phyloP scores from a whole-genome alignment of 306 rosid genomes.

The Lagenaria siceraria region DNA sequence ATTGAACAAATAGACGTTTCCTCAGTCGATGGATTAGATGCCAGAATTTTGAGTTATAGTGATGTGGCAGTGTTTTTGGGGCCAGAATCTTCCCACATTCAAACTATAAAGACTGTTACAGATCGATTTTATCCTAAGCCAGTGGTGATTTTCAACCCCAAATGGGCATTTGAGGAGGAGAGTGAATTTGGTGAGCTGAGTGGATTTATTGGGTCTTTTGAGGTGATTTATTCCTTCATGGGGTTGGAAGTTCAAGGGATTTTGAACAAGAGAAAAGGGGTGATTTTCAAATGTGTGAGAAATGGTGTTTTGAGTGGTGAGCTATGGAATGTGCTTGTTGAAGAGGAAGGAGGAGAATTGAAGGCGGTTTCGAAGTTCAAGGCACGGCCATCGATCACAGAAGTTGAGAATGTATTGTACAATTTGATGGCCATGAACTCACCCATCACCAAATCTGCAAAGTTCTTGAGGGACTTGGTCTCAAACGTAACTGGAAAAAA shows the following conservation, averaged over 20 bases:
- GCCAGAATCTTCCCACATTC: constrained; percentile 47
- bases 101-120: constrained; percentile 23
- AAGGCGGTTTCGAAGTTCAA: constrained; percentile 51
- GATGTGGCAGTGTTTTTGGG: constrained; percentile 56
- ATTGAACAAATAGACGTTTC: constrained; percentile 41
- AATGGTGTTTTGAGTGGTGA: constrained; percentile 83
- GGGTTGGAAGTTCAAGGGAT: constrained; percentile 81
- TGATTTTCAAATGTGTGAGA: constrained; percentile 61
- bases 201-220: constrained; percentile 65
- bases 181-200: constrained; percentile 38
- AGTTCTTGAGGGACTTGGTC: constrained; percentile 66
- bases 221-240: constrained; percentile 64
- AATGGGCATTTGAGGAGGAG: constrained; percentile 78
- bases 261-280: constrained; percentile 61
- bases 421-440: constrained; percentile 88
- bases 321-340: constrained; percentile 70
- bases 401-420: constrained; percentile 81
- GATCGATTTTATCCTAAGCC: constrained; percentile 61
- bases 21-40: constrained; percentile 22
- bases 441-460: constrained; percentile 71
- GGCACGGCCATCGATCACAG: constrained; percentile 47
- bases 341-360: constrained; percentile 61
- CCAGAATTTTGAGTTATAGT: constrained; percentile 28
- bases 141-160: constrained; percentile 70
- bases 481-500: constrained; percentile 75